Conservation (phyloP, 1,284 basidiomycete species). For the Trametes polyzona region DNA sequence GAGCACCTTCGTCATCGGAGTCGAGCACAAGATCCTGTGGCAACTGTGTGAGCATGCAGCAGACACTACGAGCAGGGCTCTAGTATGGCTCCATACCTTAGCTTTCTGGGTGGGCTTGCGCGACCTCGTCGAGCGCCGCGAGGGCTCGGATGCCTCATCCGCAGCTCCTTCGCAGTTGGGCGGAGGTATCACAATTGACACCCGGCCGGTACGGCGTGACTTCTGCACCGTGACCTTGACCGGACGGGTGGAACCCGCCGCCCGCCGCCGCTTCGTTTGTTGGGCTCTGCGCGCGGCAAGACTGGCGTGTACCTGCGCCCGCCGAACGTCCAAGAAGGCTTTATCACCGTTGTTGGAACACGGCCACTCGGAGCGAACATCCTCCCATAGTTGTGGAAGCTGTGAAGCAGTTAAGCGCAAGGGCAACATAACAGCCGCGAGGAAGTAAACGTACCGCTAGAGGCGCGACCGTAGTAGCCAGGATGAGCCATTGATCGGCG, state of each 20-base stretch:
- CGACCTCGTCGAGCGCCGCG: neutral
- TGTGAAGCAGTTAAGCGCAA: neutral
- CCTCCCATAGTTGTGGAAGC: neutral
- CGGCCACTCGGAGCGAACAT: too few species aligned
- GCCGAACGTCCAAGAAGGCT: too few species aligned
- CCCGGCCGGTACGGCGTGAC: too few species aligned
- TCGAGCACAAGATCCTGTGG: conserved; percentile 7
- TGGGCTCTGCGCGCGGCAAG: too few species aligned
- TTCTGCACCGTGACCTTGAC: too few species aligned
- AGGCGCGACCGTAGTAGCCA: conserved; percentile 34
- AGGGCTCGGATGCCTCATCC: too few species aligned
- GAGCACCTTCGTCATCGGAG: conserved; percentile 8
- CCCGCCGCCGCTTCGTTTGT: too few species aligned
- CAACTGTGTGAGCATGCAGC: neutral
- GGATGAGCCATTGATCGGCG: conserved; percentile 39
- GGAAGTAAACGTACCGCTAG: neutral
- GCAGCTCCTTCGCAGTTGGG: too few species aligned
- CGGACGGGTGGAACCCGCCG: too few species aligned
- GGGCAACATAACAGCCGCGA: neutral
- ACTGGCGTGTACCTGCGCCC: too few species aligned
- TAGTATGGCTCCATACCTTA: neutral
- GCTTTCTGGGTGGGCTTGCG: conserved; percentile 3
- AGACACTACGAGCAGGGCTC: neutral
- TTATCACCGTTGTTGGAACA: neutral
- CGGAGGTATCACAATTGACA: too few species aligned